Base-by-base conservation (phyloP, 1,139 yeast genomes). In the Candida frijolesensis region DNA sequence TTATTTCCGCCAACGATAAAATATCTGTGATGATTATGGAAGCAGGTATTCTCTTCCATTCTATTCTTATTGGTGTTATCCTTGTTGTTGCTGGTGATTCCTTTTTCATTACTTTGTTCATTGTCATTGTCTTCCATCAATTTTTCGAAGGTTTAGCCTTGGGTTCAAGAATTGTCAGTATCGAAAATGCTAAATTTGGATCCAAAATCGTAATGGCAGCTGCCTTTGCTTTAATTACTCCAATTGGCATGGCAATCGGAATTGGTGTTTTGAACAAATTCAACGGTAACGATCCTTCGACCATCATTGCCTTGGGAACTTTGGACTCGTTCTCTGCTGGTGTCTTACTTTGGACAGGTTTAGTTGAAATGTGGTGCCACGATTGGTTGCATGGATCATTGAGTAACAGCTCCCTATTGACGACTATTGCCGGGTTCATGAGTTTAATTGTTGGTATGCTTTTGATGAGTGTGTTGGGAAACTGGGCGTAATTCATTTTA, bases 21-120 rank as follows among this genome's bases (percentile, higher is more conserved):
- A 42, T 54, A 11, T 52, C 58, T 7, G 60, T 65, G 3, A 64
- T 71, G 50, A 60, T 71, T 16, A 61, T 73, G 35, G 77, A 73
- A 59, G 70, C 71, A 48, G 78, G 78, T n/a, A 71, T 73, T 22
- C 64, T 73, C 19, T 72, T 72, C 63, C 78, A 72, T 55, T 71
- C 76, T n/a, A 72, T 71, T 4, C 69, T 72, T 53, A 72, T 72
- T 30, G 77, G 78, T 29, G 59, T 72, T 15, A 65, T 76, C 1
- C 58, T 72, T 39, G 74, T 75, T 11, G 68, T 72, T 18, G 66
- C 78, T 6, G 76, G 74, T 1, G 71, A 70, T 35, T 68, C 70
- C 40, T 54, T 44, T 35, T 73, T 73, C 57, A 64, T 57, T 29
- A 63, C 76, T 1, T 60, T 74, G 27, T 72, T 68, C 52, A 64